Conservation (phyloP, 306 rosid genomes). For the Pueraria montana region DNA sequence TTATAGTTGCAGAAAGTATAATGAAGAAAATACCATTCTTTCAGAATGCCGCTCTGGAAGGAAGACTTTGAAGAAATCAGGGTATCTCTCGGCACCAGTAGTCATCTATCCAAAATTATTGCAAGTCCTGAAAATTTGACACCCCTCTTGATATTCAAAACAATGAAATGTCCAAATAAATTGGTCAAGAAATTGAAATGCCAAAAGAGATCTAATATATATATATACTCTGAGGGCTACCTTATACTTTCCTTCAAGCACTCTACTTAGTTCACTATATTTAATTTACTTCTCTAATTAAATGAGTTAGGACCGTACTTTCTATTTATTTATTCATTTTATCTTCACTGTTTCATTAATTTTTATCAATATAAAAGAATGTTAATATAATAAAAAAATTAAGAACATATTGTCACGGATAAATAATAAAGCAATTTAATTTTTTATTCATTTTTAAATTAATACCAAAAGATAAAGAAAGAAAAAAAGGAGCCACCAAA, state of each 20-base stretch:
- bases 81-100: background rate
- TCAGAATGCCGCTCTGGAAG: background rate
- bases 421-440: no score
- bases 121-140: background rate
- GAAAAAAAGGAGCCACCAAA: no score
- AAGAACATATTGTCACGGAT: no score
- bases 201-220: background rate
- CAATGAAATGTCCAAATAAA: constrained; percentile 10
- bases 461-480: no score
- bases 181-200: constrained; percentile 15
- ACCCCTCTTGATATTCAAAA: background rate
- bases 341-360: no score
- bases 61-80: constrained; percentile 54
- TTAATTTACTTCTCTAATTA: background rate
- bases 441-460: no score
- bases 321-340: no score
- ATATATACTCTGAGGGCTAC: background rate
- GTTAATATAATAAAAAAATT: no score
- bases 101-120: constrained; percentile 31
- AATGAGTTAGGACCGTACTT: background rate
- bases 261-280: background rate
- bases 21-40: constrained; percentile 48
- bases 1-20: background rate
- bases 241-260: background rate
- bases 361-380: no score